Conservation (phyloP, 2,329 filamentous ascomycete genomes). For the Tolypocladium sp. region DNA sequence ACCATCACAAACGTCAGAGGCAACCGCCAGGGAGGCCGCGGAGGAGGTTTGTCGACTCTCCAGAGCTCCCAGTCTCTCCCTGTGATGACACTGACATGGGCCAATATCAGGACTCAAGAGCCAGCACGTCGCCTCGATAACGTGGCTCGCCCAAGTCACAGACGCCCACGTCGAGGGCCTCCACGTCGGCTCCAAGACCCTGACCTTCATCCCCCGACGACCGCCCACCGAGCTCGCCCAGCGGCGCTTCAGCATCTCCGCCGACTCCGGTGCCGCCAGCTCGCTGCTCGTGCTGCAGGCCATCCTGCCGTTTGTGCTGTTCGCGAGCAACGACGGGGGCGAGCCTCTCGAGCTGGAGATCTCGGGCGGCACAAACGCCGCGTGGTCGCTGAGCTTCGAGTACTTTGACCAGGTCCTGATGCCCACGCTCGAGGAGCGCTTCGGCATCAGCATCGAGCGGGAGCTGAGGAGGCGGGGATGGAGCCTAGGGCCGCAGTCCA, state of each 20-base stretch:
- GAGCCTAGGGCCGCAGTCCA: conserved; percentile 31
- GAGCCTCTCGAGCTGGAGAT: conserved; percentile 41
- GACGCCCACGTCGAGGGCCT: conserved; percentile 41
- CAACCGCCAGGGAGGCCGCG: conserved; percentile 29
- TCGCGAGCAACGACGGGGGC: conserved; percentile 33
- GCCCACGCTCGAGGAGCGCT: conserved; percentile 40
- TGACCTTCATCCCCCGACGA: conserved; percentile 36
- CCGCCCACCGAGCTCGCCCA: conserved; percentile 27
- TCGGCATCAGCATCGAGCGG: conserved; percentile 37
- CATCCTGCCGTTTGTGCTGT: conserved; percentile 49
- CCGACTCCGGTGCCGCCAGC: conserved; percentile 42
- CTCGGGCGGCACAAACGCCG: conserved; percentile 50
- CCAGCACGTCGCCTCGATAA: conserved; percentile 49
- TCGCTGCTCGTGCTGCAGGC: conserved; percentile 51
- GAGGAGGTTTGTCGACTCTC: conserved; percentile 16
- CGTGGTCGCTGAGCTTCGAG: conserved; percentile 49
- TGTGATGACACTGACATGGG: neutral
- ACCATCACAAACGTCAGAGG: conserved; percentile 46
- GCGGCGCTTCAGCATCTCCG: conserved; percentile 38
- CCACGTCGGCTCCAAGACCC: conserved; percentile 36
- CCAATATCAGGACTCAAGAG: conserved; percentile 45
- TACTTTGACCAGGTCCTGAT: conserved; percentile 54
- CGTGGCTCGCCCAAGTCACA: conserved; percentile 43
- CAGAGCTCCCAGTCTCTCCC: neutral
- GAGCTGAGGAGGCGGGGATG: conserved; percentile 39